phyloP scores from a whole-genome alignment of 2,329 filamentous ascomycete species.

The Sphaerulina musiva region DNA sequence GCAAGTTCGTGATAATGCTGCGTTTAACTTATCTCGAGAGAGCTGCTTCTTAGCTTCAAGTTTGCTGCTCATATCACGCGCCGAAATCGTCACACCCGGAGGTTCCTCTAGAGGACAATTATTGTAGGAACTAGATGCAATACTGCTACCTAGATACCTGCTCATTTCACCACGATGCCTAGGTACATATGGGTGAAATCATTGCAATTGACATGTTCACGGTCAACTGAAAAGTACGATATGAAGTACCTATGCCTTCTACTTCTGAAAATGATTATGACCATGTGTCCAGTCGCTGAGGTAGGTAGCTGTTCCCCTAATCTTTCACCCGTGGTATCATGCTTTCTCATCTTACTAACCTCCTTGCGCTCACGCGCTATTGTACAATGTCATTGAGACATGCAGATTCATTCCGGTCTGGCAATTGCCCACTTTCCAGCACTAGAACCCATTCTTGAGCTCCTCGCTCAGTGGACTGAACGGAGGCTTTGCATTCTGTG shows the following conservation, averaged over 20 bases:
- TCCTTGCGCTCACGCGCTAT: background rate
- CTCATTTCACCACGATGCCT: background rate
- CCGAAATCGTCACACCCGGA: too few species aligned
- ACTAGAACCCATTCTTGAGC: constrained; percentile 24
- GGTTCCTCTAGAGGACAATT: too few species aligned
- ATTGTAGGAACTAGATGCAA: too few species aligned
- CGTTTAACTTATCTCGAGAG: too few species aligned
- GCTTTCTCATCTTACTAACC: background rate
- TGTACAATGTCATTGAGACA: background rate
- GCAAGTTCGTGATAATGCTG: too few species aligned
- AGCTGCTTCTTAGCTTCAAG: too few species aligned
- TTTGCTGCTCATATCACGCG: too few species aligned
- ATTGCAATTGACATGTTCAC: background rate
- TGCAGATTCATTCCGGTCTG: background rate
- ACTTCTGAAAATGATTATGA: background rate
- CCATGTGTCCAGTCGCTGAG: background rate
- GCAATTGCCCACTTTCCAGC: background rate
- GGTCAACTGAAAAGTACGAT: too few species aligned
- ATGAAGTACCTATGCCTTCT: too few species aligned
- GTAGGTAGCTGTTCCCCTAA: background rate
- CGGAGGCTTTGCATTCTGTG: constrained; percentile 31
- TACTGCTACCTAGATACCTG: too few species aligned
- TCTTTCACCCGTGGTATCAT: constrained; percentile 12
- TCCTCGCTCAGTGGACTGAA: constrained; percentile 26
- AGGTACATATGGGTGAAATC: background rate